Conservation (phyloP, 1,284 basidiomycete species). For the Gomphus bonarii region DNA sequence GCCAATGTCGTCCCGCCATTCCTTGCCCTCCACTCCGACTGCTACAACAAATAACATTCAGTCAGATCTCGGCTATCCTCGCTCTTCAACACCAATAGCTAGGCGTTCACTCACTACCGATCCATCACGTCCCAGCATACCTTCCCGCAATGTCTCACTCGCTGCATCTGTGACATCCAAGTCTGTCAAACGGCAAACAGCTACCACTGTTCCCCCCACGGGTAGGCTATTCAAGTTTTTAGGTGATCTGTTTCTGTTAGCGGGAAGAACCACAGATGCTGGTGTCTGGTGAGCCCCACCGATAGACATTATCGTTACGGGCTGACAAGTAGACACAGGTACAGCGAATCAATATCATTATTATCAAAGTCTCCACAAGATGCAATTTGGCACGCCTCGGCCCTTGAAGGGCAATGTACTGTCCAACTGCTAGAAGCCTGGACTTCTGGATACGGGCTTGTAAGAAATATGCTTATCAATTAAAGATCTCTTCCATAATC, state of each 20-base stretch:
- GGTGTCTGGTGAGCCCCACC: conserved; percentile 50
- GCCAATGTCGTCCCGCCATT: conserved; percentile 27
- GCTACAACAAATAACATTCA: conserved; percentile 33
- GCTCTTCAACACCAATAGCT: conserved; percentile 31
- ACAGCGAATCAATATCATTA: conserved; percentile 68
- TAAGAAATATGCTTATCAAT: conserved; percentile 24
- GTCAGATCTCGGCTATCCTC: conserved; percentile 37
- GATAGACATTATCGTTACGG: background rate
- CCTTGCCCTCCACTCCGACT: conserved; percentile 35
- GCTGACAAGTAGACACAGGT: conserved; percentile 40
- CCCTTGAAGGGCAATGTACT: conserved; percentile 74
- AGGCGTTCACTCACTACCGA: conserved; percentile 47
- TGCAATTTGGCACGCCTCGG: conserved; percentile 77
- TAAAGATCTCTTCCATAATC: conserved; percentile 7
- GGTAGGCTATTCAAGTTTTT: conserved; percentile 78
- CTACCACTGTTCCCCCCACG: conserved; percentile 57
- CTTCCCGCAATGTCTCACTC: conserved; percentile 40
- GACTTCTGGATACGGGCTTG: conserved; percentile 64
- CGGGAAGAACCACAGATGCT: conserved; percentile 75
- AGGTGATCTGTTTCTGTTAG: conserved; percentile 80
- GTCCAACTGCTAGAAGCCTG: conserved; percentile 74
- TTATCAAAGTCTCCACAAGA: conserved; percentile 62
- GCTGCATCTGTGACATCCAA: conserved; percentile 24
- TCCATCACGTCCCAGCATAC: conserved; percentile 21
- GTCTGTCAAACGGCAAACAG: conserved; percentile 48